These are phyloP conservation scores for Oxytropis ochrocephala DNA, from an alignment of 306 rosid species.

Conservation along the genomic window DNA sequence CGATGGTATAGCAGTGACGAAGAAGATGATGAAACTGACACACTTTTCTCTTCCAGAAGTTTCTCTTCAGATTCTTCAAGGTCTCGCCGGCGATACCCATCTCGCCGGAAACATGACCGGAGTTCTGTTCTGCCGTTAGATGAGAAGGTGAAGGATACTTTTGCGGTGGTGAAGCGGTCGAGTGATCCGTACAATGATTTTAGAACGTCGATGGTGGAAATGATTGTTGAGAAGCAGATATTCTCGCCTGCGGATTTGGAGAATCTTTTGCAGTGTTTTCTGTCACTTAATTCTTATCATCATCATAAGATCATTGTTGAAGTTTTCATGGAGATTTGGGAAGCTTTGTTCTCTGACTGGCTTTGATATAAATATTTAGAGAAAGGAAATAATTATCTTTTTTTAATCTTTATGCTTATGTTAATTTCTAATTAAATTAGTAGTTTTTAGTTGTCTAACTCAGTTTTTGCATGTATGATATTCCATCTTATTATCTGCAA, in stretches of 20 bases:
- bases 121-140: slow-evolving; percentile 41
- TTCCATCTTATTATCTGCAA: neutral
- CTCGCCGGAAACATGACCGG: slow-evolving; percentile 29
- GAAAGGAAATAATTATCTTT: slow-evolving; percentile 7
- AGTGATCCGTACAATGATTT: slow-evolving; percentile 90
- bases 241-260: slow-evolving; percentile 64
- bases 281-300: slow-evolving; percentile 60
- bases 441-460: slow-evolving; percentile 32
- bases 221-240: slow-evolving; percentile 92
- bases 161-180: slow-evolving; percentile 93
- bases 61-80: slow-evolving; percentile 72
- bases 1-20: slow-evolving; percentile 82
- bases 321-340: slow-evolving; percentile 91
- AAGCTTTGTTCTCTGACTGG: slow-evolving; percentile 73
- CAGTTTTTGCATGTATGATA: slow-evolving; percentile 29
- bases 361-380: slow-evolving; percentile 13
- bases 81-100: slow-evolving; percentile 27
- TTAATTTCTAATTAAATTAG: slow-evolving; percentile 18
- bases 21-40: slow-evolving; percentile 68
- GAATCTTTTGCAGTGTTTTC: slow-evolving; percentile 83
- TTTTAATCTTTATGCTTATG: neutral
- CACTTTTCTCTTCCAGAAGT: slow-evolving; percentile 71
- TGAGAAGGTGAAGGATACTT: slow-evolving; percentile 78
- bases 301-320: slow-evolving; percentile 76
- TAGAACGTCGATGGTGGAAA: slow-evolving; percentile 86